Base-by-base conservation (phyloP, 2,329 filamentous ascomycete genomes). In the Malbranchea zuffiana region DNA sequence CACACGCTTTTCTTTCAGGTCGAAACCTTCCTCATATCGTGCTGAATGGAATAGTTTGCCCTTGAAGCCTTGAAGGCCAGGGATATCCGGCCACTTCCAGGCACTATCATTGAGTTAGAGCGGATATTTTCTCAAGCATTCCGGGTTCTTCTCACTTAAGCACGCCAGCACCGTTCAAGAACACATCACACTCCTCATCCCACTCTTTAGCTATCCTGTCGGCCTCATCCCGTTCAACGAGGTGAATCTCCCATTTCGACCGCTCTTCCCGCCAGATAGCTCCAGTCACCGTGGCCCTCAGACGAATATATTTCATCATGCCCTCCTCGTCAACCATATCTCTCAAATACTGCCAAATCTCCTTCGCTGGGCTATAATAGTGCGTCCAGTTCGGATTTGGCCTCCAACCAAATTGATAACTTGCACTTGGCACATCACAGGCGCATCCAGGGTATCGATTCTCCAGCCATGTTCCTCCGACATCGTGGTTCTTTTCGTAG, bases 341-440 rank as follows among this genome's bases (percentile, higher is more conserved):
- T 47, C 79, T 68, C 74, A 77, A 77, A 51, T 85, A 85, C 11
- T 73, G 67, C 8, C 67, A 61, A 41, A 85, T 84, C 53, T 85
- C 80, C 3, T 60, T 53, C 0, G 79, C 79, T 23, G 73, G 71
- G 0, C 80, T 72, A 48, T 81, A 84, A 41, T 76, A 67, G 47
- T 82, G 75, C 0, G 68, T 69, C 80, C 80, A 85, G 45, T 80
- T 66, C 0, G 68, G 71, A 39, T 83, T 83, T 1, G 78, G 76
- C 5, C 67, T 65, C 52, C 82, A 83, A 0, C 74, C 75, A 5
- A 71, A 72, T 50, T 82, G 78, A 47, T 84, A 84, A 13, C 78
- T 75, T 51, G 81, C 75, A 0, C 77, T 71, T 0, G 79, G 76
- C 10, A 83, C 72, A 51, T 82, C 78, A 46, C 79, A 83, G 27